Conservation (phyloP, 768 basidiomycete species). For the Rhizopogon rudus region DNA sequence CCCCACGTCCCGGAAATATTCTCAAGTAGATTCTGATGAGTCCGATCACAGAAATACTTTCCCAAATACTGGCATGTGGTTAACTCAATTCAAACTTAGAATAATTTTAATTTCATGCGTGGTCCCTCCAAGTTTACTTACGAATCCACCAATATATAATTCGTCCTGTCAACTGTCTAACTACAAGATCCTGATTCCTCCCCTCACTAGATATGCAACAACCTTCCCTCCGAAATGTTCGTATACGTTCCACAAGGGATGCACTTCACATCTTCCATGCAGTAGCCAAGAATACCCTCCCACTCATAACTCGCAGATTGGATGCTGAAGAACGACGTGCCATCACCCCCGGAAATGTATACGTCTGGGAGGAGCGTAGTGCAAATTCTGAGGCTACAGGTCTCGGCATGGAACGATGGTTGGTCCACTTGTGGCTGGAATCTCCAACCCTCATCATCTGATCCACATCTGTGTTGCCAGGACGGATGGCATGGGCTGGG, state of each 20-base stretch:
- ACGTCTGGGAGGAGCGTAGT: slow-evolving; percentile 86
- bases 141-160: slow-evolving; percentile 34
- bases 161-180: slow-evolving; percentile 14
- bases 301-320: slow-evolving; percentile 75
- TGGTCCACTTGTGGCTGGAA: slow-evolving; percentile 9
- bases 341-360: slow-evolving; percentile 73
- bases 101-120: slow-evolving; percentile 28
- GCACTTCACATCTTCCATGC: slow-evolving; percentile 80
- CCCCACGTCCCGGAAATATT: slow-evolving; percentile 14
- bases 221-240: slow-evolving; percentile 71
- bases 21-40: slow-evolving; percentile 5
- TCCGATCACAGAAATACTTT: slow-evolving; percentile 20
- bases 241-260: slow-evolving; percentile 74
- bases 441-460: not conserved
- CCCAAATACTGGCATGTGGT: slow-evolving; percentile 15
- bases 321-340: slow-evolving; percentile 77
- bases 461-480: slow-evolving; percentile 18
- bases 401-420: slow-evolving; percentile 85
- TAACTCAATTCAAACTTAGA: slow-evolving; percentile 62
- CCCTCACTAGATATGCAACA: slow-evolving; percentile 51
- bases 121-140: slow-evolving; percentile 11
- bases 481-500: slow-evolving; percentile 78
- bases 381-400: slow-evolving; percentile 79
- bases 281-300: slow-evolving; percentile 61
- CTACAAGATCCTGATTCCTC: slow-evolving; percentile 23